Percentiles rank a stretch among this genome's conserved stretches.
These are phyloP conservation scores for Gymnopilus dilepis DNA, from an alignment of 768 basidiomycete species.

Conservation along the genomic window DNA sequence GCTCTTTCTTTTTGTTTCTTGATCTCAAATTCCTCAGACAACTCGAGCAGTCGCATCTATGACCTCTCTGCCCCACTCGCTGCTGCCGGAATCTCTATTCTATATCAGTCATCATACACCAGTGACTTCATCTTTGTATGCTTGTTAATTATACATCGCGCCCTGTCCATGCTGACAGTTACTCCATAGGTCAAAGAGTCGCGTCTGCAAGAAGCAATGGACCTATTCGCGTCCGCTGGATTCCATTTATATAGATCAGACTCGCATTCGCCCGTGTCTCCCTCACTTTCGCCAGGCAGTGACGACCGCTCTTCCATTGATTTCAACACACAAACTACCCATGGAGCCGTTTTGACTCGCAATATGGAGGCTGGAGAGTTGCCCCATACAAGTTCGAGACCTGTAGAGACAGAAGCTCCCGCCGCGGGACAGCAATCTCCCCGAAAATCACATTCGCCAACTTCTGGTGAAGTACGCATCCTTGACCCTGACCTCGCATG, in stretches of 20 bases:
- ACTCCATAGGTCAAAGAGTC: slow-evolving; percentile 64
- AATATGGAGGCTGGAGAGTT: slow-evolving; percentile 42
- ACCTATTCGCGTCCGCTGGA: slow-evolving; percentile 62
- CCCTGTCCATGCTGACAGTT: slow-evolving; percentile 14
- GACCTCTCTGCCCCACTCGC: slow-evolving; percentile 80
- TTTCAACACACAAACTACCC: slow-evolving; percentile 10
- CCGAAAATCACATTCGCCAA: slow-evolving; percentile 57
- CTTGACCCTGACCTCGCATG: slow-evolving; percentile 76
- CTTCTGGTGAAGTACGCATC: slow-evolving; percentile 62
- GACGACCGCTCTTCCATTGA: slow-evolving; percentile 32
- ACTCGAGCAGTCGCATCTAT: slow-evolving; percentile 72
- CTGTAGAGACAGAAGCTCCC: background rate
- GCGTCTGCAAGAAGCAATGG: slow-evolving; percentile 66
- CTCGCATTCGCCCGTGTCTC: slow-evolving; percentile 34
- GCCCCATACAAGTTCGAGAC: background rate
- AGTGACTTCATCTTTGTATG: slow-evolving; percentile 83
- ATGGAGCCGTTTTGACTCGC: slow-evolving; percentile 54
- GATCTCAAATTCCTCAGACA: slow-evolving; percentile 55
- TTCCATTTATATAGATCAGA: slow-evolving; percentile 67
- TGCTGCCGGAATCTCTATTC: slow-evolving; percentile 77
- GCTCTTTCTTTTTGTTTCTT: slow-evolving; percentile 15
- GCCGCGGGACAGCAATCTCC: slow-evolving; percentile 22
- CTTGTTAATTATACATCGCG: slow-evolving; percentile 14
- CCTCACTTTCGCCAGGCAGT: slow-evolving; percentile 31
- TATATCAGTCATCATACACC: slow-evolving; percentile 84